These are phyloP conservation scores for Sclerotinia spermophila DNA, from an alignment of 2,329 filamentous ascomycete species.

Conservation along the genomic window DNA sequence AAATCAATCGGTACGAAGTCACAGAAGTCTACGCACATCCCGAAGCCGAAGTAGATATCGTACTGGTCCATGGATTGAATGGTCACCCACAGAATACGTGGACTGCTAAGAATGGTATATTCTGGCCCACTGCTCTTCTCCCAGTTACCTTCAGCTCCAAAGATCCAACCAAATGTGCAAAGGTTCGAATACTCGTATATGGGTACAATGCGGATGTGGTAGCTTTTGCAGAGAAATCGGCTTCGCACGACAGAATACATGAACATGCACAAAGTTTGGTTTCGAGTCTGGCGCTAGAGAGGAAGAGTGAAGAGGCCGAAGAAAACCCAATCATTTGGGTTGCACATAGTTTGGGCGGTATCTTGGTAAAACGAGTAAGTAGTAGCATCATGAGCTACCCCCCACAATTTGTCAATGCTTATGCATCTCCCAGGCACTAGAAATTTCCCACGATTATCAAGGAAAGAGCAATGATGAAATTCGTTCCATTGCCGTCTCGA, in stretches of 20 bases:
- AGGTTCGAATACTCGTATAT: slow-evolving; percentile 65
- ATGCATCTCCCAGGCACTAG: slow-evolving; percentile 45
- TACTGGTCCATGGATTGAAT: slow-evolving; percentile 69
- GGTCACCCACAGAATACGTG: slow-evolving; percentile 64
- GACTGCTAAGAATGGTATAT: slow-evolving; percentile 51
- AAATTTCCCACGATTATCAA: slow-evolving; percentile 61
- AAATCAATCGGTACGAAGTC: slow-evolving; percentile 54
- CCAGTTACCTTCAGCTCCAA: slow-evolving; percentile 51
- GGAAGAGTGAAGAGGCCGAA: slow-evolving; percentile 53
- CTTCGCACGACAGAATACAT: slow-evolving; percentile 58
- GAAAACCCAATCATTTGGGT: slow-evolving; percentile 72
- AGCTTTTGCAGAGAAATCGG: slow-evolving; percentile 46
- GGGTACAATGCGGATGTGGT: slow-evolving; percentile 68
- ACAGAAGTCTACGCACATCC: slow-evolving; percentile 58
- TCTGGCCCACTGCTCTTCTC: slow-evolving; percentile 68
- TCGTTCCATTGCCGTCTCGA: slow-evolving; percentile 68
- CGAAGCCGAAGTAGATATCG: slow-evolving; percentile 58
- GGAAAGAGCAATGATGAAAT: slow-evolving; percentile 59
- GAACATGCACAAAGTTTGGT: slow-evolving; percentile 69
- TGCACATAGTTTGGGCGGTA: slow-evolving; percentile 69
- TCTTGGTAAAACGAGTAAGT: slow-evolving; percentile 59
- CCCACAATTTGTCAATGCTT: not conserved
- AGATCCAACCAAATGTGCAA: slow-evolving; percentile 39
- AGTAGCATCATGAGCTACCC: not conserved
- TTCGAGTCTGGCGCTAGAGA: slow-evolving; percentile 58